Evolutionary conservation across 108 stramenopile genomes (phyloP), one percentile per base, ranked within the genome.

Genomic region (Cyclotella choctawhatcheeana): DNA sequence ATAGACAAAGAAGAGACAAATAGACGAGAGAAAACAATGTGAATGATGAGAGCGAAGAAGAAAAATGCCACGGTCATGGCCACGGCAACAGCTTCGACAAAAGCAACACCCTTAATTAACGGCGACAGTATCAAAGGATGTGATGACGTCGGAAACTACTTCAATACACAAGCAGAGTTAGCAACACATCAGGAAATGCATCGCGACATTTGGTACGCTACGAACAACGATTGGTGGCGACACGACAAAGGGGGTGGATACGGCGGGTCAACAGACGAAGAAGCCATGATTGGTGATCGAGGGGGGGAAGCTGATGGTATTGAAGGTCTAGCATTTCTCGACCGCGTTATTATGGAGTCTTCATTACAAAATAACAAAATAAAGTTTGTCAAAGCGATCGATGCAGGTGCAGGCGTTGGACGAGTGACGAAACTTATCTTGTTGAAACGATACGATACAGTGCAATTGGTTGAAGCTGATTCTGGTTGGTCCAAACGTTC

Each of bases 241-340:
- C 7, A 31, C 10, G 37, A 40, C 12, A 6, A 12, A 40, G 37
- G 37, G 6, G 68, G 58, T 8, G 68, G 68, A 35, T 69, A 69
- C 68, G 56, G 56, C 0, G 68, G 68, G 14, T 26, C 0, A 6
- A 69, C 55, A 31, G 68, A 69, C 0, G 68, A 69, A 24, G 68
- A 69, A n/a, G 68, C 68, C 25, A 69, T 69, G 68, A 37, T 69
- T 33, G 68, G 68, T 17, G 68, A 69, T 69, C 56, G 24, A 40
- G 68, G 68, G 27, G 56, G 68, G 14, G 68, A 69, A 33, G 37
- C 21, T 6, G 68, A 69, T 58, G 68, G 68, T 26, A n/a, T 59
- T 2, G 68, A 69, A 58, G 68, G 68, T 29, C 40, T 69, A 14
- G 68, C 56, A 3, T 69, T 69, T 69, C 40, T 69, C 17, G 68